phyloP scores from a whole-genome alignment of 306 rosid genomes.

The Gleditsia sinensis region DNA sequence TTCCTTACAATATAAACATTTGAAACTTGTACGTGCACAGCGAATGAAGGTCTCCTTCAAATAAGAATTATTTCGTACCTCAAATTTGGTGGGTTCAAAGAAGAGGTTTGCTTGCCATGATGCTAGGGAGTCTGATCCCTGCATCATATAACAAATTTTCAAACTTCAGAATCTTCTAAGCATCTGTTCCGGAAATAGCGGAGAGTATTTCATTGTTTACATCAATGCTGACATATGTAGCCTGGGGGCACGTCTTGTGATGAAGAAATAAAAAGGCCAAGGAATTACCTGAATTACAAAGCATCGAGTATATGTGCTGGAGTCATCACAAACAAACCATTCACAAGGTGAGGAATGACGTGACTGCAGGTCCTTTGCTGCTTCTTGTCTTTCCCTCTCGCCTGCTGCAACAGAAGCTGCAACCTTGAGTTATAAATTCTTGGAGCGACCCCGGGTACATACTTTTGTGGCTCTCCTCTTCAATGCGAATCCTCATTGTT shows the following conservation, averaged over 20 bases:
- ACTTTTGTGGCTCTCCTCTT: conserved; percentile 26
- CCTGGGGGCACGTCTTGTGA: background rate
- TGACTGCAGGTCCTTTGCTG: conserved; percentile 78
- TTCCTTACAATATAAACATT: conserved; percentile 1
- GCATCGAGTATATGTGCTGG: conserved; percentile 68
- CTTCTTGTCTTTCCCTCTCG: conserved; percentile 71
- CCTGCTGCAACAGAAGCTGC: conserved; percentile 87
- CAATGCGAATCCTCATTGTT: conserved; percentile 23
- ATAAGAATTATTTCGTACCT: conserved; percentile 46
- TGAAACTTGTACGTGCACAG: background rate
- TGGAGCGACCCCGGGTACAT: conserved; percentile 44
- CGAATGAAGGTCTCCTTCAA: background rate
- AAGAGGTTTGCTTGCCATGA: conserved; percentile 94
- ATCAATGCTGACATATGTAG: background rate
- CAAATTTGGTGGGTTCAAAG: conserved; percentile 89
- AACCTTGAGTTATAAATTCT: conserved; percentile 58
- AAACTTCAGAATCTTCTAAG: background rate
- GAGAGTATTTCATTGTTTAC: background rate
- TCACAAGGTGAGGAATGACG: conserved; percentile 88
- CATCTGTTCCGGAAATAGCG: background rate
- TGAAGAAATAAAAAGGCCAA: background rate
- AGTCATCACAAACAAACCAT: conserved; percentile 89
- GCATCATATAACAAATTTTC: conserved; percentile 37
- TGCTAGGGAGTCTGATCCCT: conserved; percentile 87
- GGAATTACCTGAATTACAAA: conserved; percentile 81